Conservation (phyloP, 164 flowering plant species). For the Dillenia suffruticosa region DNA sequence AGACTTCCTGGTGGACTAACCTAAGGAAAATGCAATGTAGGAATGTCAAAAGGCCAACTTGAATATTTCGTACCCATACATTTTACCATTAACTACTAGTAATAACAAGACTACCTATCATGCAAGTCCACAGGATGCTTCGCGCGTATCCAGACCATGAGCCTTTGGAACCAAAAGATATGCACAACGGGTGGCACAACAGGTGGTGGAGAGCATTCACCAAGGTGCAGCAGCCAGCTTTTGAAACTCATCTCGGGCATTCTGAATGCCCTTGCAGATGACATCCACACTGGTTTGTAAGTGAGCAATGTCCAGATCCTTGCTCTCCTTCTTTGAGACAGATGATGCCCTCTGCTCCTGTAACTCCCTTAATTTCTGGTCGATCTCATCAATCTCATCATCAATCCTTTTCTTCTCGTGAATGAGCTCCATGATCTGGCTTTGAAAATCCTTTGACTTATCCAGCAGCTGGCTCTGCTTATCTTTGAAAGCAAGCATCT, state of each 20-base stretch:
- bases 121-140: too few relatives aligned
- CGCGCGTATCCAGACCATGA: too few relatives aligned
- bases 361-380: conserved; percentile 23
- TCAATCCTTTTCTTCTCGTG: conserved; percentile 12
- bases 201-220: neutral
- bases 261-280: conserved; percentile 4
- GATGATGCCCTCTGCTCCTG: conserved; percentile 16
- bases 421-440: conserved; percentile 11
- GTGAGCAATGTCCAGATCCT: conserved; percentile 14
- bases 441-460: conserved; percentile 11
- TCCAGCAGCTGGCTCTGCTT: conserved; percentile 11
- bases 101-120: too few relatives aligned
- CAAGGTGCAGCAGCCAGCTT: conserved; percentile 19
- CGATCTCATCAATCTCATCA: conserved; percentile 20
- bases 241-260: conserved; percentile 16
- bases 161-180: too few relatives aligned
- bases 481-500: conserved; percentile 25
- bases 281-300: conserved; percentile 10
- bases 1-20: too few relatives aligned
- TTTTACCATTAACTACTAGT: too few relatives aligned
- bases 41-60: too few relatives aligned
- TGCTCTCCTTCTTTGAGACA: conserved; percentile 9
- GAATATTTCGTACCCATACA: too few relatives aligned
- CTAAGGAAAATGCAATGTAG: too few relatives aligned
- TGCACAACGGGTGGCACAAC: too few relatives aligned